Conservation (phyloP, 768 basidiomycete genomes). For the Podaxis sp. region DNA sequence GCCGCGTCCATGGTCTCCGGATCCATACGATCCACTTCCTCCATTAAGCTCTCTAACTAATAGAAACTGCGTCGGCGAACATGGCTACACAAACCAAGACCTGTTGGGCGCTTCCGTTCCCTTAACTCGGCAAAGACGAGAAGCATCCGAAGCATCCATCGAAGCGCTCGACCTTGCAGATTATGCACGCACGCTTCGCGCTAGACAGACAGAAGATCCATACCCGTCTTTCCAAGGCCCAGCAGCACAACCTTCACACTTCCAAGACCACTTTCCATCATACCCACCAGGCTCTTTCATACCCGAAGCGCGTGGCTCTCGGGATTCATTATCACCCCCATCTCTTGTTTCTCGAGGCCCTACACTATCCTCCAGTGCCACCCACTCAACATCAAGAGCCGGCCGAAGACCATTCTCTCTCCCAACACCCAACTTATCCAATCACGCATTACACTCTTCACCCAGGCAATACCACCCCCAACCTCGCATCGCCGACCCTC, state of each 20-base stretch:
- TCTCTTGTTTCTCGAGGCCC: constrained; percentile 43
- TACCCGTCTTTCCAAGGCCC: constrained; percentile 27
- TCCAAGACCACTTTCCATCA: constrained; percentile 21
- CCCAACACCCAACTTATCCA: constrained; percentile 34
- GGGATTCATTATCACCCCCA: constrained; percentile 29
- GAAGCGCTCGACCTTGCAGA: constrained; percentile 75
- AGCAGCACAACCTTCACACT: constrained; percentile 14
- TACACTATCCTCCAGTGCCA: constrained; percentile 38
- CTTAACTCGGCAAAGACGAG: constrained; percentile 29
- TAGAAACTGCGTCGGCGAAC: not conserved
- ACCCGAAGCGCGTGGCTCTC: constrained; percentile 19
- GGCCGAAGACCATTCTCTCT: constrained; percentile 46
- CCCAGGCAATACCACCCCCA: constrained; percentile 18
- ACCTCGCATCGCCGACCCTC: constrained; percentile 19
- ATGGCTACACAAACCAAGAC: constrained; percentile 11
- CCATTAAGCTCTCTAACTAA: constrained; percentile 18
- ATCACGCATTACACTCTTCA: constrained; percentile 23
- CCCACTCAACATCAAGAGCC: constrained; percentile 23
- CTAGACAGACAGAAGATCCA: constrained; percentile 32
- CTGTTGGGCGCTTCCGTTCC: constrained; percentile 20
- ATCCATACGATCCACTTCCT: constrained; percentile 46
- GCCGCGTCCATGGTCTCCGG: constrained; percentile 61
- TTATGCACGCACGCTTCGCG: constrained; percentile 53
- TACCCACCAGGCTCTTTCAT: constrained; percentile 27
- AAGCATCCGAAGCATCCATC: constrained; percentile 62